Evolutionary conservation across 2,329 filamentous ascomycete genomes (phyloP).

Genomic region (Diaporthe sp.): DNA sequence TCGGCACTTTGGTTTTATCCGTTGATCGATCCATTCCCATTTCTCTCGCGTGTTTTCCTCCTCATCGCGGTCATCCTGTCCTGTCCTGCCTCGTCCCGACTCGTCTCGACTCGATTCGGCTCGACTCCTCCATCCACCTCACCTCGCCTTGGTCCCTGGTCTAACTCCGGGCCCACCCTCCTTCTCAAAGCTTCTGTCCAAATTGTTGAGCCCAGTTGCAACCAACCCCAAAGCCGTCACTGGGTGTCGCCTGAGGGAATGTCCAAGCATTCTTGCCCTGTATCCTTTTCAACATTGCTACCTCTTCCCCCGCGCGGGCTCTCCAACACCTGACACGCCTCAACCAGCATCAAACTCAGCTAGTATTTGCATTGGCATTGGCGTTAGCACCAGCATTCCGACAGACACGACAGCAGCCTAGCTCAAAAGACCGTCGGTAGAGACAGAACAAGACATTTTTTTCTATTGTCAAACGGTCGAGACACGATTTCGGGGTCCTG

Average conservation of each 20-base stretch:
- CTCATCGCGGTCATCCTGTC: not conserved
- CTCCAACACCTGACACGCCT: slow-evolving; percentile 19
- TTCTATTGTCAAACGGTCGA: not conserved
- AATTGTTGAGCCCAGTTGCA: slow-evolving; percentile 20
- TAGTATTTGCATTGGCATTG: slow-evolving; percentile 16
- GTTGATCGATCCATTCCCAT: not conserved
- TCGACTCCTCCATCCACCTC: not conserved
- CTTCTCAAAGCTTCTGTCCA: slow-evolving; percentile 17
- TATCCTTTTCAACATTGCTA: slow-evolving; percentile 2
- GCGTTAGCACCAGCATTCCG: slow-evolving; percentile 13
- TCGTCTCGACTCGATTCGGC: not conserved
- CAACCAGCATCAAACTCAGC: not conserved
- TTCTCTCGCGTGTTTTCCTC: slow-evolving; percentile 1
- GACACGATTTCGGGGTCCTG: slow-evolving; percentile 4
- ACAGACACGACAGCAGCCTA: not conserved
- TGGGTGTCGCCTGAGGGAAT: slow-evolving; percentile 11
- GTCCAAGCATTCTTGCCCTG: not conserved
- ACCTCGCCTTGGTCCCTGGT: not conserved
- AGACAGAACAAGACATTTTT: not conserved
- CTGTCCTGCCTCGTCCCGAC: not conserved
- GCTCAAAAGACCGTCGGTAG: not conserved
- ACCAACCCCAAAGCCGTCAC: slow-evolving; percentile 1
- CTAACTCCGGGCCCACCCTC: slow-evolving; percentile 1
- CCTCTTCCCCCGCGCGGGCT: slow-evolving; percentile 4
- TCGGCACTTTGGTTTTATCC: slow-evolving; percentile 13